phyloP scores from a whole-genome alignment of 2,329 filamentous ascomycete species.

The Calonectria pseudoturangicola region DNA sequence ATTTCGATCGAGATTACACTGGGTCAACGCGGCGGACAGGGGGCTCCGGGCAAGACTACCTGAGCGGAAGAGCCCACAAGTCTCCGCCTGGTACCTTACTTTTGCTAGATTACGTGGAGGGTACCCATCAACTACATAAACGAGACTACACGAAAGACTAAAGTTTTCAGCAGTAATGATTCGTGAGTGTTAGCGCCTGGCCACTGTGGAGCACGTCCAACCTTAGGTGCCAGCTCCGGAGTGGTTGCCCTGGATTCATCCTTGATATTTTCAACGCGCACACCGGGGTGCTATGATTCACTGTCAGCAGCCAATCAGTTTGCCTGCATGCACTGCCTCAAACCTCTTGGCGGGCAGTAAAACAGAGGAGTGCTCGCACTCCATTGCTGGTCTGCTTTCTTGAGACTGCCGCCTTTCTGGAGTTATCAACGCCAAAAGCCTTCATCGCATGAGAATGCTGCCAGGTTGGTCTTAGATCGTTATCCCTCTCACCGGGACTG shows the following conservation, averaged over 20 bases:
- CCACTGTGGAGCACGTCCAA: conserved; percentile 15
- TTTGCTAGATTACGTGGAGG: conserved; percentile 20
- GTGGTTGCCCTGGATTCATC: conserved; percentile 16
- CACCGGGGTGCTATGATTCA: background rate
- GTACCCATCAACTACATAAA: conserved; percentile 30
- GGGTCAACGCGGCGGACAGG: conserved; percentile 17
- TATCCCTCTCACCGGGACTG: conserved; percentile 36
- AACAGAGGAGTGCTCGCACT: conserved; percentile 16
- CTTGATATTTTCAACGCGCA: conserved; percentile 10
- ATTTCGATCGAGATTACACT: conserved; percentile 26
- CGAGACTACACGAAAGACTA: conserved; percentile 9
- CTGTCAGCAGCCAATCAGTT: conserved; percentile 4
- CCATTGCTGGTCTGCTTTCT: conserved; percentile 14
- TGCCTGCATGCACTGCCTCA: conserved; percentile 25
- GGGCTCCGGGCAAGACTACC: conserved; percentile 27
- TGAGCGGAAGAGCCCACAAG: conserved; percentile 12
- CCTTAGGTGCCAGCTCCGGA: conserved; percentile 19
- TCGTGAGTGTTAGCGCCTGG: conserved; percentile 18
- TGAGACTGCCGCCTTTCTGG: background rate
- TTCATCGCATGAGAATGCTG: conserved; percentile 28
- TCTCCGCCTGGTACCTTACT: conserved; percentile 6
- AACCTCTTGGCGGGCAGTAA: conserved; percentile 19
- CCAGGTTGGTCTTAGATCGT: conserved; percentile 14
- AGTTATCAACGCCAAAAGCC: background rate
- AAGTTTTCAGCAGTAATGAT: conserved; percentile 17